phyloP scores from a whole-genome alignment of 78 protist genomes.

The Isochrysis galbana region DNA sequence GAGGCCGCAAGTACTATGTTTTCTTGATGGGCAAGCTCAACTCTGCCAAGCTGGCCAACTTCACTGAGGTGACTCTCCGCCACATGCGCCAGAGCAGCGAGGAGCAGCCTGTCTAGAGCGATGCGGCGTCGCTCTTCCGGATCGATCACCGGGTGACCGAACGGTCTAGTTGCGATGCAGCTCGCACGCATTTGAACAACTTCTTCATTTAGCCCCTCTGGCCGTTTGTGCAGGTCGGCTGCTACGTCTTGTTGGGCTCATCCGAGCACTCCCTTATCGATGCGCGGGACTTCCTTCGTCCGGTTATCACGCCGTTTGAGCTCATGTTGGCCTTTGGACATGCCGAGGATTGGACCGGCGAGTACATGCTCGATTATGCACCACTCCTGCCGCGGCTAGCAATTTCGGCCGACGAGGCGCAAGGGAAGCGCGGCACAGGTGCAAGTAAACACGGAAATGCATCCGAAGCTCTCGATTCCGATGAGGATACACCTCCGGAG shows the following conservation, averaged over 20 bases:
- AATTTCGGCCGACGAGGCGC: background rate
- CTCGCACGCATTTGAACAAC: background rate
- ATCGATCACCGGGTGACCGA: background rate
- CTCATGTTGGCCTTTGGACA: slow-evolving; percentile 58
- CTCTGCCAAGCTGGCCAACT: slow-evolving; percentile 83
- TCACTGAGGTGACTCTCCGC: slow-evolving; percentile 81
- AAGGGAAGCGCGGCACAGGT: background rate
- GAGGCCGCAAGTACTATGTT: slow-evolving; percentile 71
- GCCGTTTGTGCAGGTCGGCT: slow-evolving; percentile 27
- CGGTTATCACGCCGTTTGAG: slow-evolving; percentile 85
- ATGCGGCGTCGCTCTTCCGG: background rate
- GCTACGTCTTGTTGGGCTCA: slow-evolving; percentile 76
- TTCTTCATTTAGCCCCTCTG: background rate
- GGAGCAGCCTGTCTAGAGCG: background rate
- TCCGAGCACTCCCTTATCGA: slow-evolving; percentile 75
- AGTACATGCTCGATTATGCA: slow-evolving; percentile 54
- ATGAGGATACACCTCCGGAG: background rate
- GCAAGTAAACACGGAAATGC: background rate
- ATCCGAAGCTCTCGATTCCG: background rate
- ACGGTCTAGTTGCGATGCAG: background rate
- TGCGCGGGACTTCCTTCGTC: slow-evolving; percentile 62
- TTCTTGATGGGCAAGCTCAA: slow-evolving; percentile 80
- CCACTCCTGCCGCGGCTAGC: slow-evolving; percentile 29
- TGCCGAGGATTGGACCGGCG: slow-evolving; percentile 60
- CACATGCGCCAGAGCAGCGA: background rate